Conservation (phyloP, 768 basidiomycete species). For the Lactarius pseudohatsudake region DNA sequence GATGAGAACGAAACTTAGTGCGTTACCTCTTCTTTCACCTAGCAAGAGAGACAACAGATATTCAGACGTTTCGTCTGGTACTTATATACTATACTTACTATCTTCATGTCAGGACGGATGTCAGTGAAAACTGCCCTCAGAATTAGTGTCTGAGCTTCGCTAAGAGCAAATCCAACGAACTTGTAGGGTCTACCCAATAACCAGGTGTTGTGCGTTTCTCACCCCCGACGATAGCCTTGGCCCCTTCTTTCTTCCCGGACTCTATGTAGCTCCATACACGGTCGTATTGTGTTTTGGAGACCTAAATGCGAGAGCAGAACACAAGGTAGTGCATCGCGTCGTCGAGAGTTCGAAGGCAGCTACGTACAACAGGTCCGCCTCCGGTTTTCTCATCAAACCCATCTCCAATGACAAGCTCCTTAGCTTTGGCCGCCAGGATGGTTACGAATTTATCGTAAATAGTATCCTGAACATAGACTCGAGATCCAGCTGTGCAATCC, state of each 20-base stretch:
- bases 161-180: conserved; percentile 43
- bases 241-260: conserved; percentile 80
- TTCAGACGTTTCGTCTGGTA: conserved; percentile 1
- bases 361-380: conserved; percentile 80
- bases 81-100: conserved; percentile 49
- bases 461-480: conserved; percentile 84
- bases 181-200: conserved; percentile 87
- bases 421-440: conserved; percentile 62
- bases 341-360: background rate
- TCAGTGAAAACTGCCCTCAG: conserved; percentile 69
- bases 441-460: conserved; percentile 84
- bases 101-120: conserved; percentile 78
- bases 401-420: conserved; percentile 72
- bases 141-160: conserved; percentile 7
- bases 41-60: background rate
- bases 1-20: background rate
- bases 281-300: conserved; percentile 83
- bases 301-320: conserved; percentile 40
- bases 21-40: conserved; percentile 70
- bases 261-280: conserved; percentile 88
- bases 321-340: background rate
- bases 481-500: conserved; percentile 90
- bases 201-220: conserved; percentile 73
- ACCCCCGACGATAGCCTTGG: conserved; percentile 77
- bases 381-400: conserved; percentile 73